phyloP scores from a whole-genome alignment of 164 flowering plant genomes.

The Cinnamomum chago region DNA sequence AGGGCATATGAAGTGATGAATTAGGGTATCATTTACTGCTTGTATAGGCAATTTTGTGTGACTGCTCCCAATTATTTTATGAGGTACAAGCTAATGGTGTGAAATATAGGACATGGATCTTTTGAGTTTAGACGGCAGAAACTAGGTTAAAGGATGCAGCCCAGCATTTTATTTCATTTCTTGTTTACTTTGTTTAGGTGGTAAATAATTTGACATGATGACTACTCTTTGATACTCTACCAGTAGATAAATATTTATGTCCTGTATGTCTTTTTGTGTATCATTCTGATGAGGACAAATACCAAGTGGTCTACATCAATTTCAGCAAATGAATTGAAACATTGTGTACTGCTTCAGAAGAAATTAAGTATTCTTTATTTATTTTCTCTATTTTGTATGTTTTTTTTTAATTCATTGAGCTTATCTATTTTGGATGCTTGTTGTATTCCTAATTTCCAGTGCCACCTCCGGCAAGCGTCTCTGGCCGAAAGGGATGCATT shows the following conservation, averaged over 20 bases:
- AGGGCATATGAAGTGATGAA: not conserved
- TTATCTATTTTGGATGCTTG: not conserved
- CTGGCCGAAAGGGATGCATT: conserved; percentile 71
- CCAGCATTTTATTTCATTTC: not conserved
- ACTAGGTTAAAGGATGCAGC: not conserved
- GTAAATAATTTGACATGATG: too few relatives aligned
- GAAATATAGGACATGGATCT: not conserved
- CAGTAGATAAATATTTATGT: not conserved
- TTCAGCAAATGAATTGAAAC: too few relatives aligned
- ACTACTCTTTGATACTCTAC: not conserved
- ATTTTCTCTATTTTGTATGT: too few relatives aligned
- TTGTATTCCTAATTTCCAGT: conserved; percentile 33
- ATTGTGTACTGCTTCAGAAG: too few relatives aligned
- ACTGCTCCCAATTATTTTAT: not conserved
- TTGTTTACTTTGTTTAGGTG: not conserved
- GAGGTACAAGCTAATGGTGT: not conserved
- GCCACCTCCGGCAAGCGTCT: conserved; percentile 62
- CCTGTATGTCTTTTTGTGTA: not conserved
- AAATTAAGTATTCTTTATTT: too few relatives aligned
- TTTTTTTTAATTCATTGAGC: not conserved
- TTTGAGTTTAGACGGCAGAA: not conserved
- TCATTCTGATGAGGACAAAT: not conserved
- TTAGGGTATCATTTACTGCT: not conserved
- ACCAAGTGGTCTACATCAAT: too few relatives aligned
- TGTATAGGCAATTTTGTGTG: not conserved